A percentile compares a stretch with the other conserved stretches of the same genome.
These are phyloP conservation scores for Ashbya aceris DNA, from an alignment of 1,139 yeast genomes.

Conservation along the genomic window DNA sequence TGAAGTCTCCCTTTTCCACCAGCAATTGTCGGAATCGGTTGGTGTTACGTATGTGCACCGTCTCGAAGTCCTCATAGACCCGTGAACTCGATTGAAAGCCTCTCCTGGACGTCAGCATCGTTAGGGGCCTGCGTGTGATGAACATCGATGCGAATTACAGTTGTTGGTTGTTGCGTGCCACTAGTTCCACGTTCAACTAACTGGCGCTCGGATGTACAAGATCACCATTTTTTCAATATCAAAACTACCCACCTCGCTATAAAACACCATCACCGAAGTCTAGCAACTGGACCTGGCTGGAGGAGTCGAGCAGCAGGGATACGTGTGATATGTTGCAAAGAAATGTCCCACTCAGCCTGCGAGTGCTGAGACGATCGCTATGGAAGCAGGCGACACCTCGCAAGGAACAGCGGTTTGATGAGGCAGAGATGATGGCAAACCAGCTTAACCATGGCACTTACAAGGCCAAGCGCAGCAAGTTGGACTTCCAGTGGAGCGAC, in stretches of 20 bases:
- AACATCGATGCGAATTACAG: too few relatives aligned
- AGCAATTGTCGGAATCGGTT: conserved; percentile 20
- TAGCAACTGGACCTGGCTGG: too few relatives aligned
- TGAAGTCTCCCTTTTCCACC: conserved; percentile 62
- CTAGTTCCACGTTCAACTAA: too few relatives aligned
- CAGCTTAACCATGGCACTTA: conserved; percentile 17
- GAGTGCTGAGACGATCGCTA: neutral
- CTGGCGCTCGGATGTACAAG: too few relatives aligned
- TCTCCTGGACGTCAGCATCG: conserved; percentile 4
- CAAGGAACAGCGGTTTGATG: conserved; percentile 22
- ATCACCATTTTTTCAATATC: too few relatives aligned
- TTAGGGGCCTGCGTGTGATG: neutral
- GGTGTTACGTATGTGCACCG: conserved; percentile 25
- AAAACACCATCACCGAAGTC: too few relatives aligned
- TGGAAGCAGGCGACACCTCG: neutral
- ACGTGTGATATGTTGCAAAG: too few relatives aligned
- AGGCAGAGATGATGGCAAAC: conserved; percentile 24
- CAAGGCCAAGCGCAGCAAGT: conserved; percentile 15
- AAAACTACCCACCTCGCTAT: too few relatives aligned
- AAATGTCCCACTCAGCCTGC: neutral
- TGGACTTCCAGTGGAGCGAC: conserved; percentile 15
- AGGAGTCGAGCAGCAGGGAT: too few relatives aligned
- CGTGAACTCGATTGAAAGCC: conserved; percentile 9
- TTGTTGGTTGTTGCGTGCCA: too few relatives aligned
- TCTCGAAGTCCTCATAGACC: conserved; percentile 13